Conservation (phyloP, 495 filamentous ascomycete genomes). For the Umbilicaria muhlenbergii region DNA sequence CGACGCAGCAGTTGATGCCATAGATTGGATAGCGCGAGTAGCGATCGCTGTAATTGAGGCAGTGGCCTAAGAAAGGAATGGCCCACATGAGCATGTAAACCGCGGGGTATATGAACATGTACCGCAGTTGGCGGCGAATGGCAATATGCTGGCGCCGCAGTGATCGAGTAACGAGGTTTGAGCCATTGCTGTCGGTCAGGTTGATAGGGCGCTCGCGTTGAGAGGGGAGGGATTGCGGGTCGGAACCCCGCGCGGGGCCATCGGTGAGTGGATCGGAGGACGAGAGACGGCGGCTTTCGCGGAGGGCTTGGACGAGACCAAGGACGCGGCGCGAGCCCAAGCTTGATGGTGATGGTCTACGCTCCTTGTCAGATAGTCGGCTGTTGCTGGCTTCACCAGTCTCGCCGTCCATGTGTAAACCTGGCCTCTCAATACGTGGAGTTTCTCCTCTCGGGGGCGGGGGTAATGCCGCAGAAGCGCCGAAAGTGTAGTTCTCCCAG, state of each 20-base stretch:
- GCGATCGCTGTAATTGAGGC: slow-evolving; percentile 39
- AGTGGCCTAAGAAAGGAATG: slow-evolving; percentile 49
- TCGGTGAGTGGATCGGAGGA: slow-evolving; percentile 11
- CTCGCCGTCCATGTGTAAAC: no score
- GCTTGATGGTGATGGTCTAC: slow-evolving; percentile 2
- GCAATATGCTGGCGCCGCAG: slow-evolving; percentile 17
- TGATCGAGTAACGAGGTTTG: no score
- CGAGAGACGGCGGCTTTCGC: slow-evolving; percentile 15
- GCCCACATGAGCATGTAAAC: slow-evolving; percentile 60
- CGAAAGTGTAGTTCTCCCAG: no score
- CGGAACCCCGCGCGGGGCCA: slow-evolving; percentile 6
- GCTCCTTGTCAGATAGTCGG: no score
- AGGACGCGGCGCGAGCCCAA: slow-evolving; percentile 1
- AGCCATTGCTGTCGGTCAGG: no score
- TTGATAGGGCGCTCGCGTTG: no score
- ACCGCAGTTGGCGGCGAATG: slow-evolving; percentile 48
- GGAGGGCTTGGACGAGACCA: slow-evolving; percentile 10
- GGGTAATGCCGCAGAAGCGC: no score
- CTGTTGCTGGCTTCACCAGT: no score
- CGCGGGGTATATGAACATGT: slow-evolving; percentile 56
- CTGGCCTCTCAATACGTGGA: no score
- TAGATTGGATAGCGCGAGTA: slow-evolving; percentile 33
- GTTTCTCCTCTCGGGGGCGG: no score
- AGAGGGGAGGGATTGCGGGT: not conserved
- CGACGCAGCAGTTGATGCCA: slow-evolving; percentile 35